Evolutionary conservation across 345 rosid genomes (phyloP).

Genomic region (Mercurialis annua): DNA sequence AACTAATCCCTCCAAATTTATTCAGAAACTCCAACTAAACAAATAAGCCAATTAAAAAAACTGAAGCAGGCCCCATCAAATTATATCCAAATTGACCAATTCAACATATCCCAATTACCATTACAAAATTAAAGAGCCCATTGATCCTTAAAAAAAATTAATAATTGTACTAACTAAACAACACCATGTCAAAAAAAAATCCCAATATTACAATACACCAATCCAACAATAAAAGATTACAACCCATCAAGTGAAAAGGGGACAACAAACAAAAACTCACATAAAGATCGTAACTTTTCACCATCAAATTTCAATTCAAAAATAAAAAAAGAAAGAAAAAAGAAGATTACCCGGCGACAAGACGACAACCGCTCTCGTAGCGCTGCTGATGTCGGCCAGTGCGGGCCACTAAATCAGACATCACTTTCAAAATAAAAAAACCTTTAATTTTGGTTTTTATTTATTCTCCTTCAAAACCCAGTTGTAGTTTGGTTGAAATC

Average conservation of each 20-base stretch:
- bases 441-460: background rate
- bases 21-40: background rate
- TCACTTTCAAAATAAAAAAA: slow-evolving; percentile 15
- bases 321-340: slow-evolving; percentile 1
- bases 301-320: background rate
- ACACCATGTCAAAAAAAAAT: background rate
- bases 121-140: background rate
- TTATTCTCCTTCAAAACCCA: background rate
- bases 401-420: slow-evolving; percentile 95
- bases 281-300: background rate
- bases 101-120: background rate
- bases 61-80: background rate
- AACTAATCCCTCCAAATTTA: background rate
- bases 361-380: slow-evolving; percentile 86
- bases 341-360: slow-evolving; percentile 75
- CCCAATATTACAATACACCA: background rate
- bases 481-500: background rate
- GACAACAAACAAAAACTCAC: background rate
- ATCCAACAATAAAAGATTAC: background rate
- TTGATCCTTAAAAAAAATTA: background rate
- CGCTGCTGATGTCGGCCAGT: slow-evolving; percentile 99
- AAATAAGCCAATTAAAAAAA: background rate
- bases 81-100: background rate
- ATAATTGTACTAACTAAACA: background rate
- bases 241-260: slow-evolving; percentile 11